Conservation (phyloP, 441 rosid species). For the Bruguiera hainesii region DNA sequence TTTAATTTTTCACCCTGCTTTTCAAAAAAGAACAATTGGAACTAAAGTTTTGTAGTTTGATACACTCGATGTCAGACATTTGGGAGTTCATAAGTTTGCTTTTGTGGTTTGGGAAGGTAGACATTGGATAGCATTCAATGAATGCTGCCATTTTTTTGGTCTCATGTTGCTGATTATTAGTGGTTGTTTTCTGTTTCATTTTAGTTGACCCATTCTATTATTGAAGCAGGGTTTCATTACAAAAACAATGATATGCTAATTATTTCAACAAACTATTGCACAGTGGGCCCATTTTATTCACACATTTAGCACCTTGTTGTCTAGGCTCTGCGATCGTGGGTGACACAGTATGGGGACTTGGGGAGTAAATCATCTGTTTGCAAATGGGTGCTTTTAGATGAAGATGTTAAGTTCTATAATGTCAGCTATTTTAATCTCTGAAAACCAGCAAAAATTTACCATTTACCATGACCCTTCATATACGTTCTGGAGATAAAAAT, state of each 20-base stretch:
- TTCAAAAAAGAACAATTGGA: too few relatives aligned
- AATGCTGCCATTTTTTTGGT: not conserved
- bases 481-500: not conserved
- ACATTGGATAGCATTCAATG: not conserved
- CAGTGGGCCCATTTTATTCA: not conserved
- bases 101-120: not conserved
- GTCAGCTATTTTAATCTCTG: not conserved
- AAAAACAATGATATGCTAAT: not conserved
- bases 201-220: not conserved
- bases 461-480: not conserved
- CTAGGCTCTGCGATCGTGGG: not conserved
- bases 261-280: not conserved
- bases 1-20: not conserved
- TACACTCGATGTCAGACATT: not conserved
- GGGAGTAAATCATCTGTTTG: not conserved
- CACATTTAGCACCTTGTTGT: not conserved
- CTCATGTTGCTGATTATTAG: too few relatives aligned
- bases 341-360: not conserved
- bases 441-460: not conserved
- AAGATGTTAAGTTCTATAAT: not conserved
- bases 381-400: not conserved
- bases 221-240: not conserved
- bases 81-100: conserved; percentile 2
- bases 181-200: not conserved
- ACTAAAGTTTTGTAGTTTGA: not conserved